Evolutionary conservation across 1,284 basidiomycete genomes (phyloP), one percentile per base, ranked within the genome.

Genomic region (Trichosporon inkin): DNA sequence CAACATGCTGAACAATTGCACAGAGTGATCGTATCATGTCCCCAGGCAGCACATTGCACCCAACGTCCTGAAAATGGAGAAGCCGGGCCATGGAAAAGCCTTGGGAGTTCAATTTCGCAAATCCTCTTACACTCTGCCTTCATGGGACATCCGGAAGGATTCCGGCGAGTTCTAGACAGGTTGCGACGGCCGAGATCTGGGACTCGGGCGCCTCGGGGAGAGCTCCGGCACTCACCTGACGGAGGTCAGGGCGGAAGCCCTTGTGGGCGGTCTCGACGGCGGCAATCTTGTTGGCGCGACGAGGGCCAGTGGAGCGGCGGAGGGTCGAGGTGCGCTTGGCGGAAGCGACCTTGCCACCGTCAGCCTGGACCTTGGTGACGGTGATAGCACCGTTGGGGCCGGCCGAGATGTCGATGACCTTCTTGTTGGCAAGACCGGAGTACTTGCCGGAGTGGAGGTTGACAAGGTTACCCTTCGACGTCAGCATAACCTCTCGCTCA

Each of bases 401-500:
- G 63, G 86, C 83, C 58, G 80, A 72, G 70, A 92, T 83, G 78
- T 83, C 81, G 77, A 92, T 82, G 57, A 84, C 84, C 86, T 90
- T 92, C 69, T 81, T 66, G 83, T 93, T 92, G 71, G 87, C 85
- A 67, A 93, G 82, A 65, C 90, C 90, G 63, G 91, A 93, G 83
- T 85, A 92, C 78, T 92, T 93, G 83, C 84, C 83, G 32, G 91
- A 92, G 82, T 92, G 88, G 69, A 90, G 72, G 82, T 90, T 92
- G 62, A 83, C 80, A 76, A 92, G 84, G 83, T 93, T 93, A 68
- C 88, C 90, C 88, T 91, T 69, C 32, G 58, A 11, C 32, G 61
- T 58, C 16, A 57, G 60, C 49, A 54, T 6, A 35, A 4, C n/a
- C 13, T 16, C 34, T 17, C 24, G 11, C 11, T 8, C 11, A 14